Percentiles rank a stretch among this genome's conserved stretches.
Evolutionary conservation across 73 alveolate species (phyloP).

Genomic region (Stentor roeselii): DNA sequence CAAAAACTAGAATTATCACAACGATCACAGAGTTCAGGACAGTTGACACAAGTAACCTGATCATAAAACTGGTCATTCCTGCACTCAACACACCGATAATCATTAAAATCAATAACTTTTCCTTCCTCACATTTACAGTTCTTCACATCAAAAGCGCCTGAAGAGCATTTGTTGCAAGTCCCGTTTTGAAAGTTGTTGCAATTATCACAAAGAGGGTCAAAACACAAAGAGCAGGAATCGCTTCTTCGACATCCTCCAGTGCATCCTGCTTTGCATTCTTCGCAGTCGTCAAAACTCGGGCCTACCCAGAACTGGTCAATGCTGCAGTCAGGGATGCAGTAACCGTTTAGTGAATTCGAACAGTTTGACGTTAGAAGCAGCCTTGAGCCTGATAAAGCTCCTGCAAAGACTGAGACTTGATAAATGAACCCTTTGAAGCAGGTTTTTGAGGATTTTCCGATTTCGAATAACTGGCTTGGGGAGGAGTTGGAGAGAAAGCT

Average conservation of each 20-base stretch:
- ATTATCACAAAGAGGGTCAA: background rate
- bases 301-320: background rate
- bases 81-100: background rate
- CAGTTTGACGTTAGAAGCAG: background rate
- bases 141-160: background rate
- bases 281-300: background rate
- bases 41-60: background rate
- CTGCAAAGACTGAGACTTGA: background rate
- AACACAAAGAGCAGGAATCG: background rate
- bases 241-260: background rate
- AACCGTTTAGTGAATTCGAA: background rate
- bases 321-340: background rate
- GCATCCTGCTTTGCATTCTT: background rate
- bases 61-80: background rate
- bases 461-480: no score
- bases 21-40: background rate
- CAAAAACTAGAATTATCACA: background rate
- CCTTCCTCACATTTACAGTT: background rate
- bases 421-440: conserved; percentile 9
- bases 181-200: background rate
- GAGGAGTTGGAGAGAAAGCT: no score
- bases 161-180: background rate
- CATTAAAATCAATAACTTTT: background rate
- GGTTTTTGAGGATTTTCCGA: background rate
- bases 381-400: background rate